phyloP scores from a whole-genome alignment of 768 basidiomycete genomes.

The Suillus sp. region DNA sequence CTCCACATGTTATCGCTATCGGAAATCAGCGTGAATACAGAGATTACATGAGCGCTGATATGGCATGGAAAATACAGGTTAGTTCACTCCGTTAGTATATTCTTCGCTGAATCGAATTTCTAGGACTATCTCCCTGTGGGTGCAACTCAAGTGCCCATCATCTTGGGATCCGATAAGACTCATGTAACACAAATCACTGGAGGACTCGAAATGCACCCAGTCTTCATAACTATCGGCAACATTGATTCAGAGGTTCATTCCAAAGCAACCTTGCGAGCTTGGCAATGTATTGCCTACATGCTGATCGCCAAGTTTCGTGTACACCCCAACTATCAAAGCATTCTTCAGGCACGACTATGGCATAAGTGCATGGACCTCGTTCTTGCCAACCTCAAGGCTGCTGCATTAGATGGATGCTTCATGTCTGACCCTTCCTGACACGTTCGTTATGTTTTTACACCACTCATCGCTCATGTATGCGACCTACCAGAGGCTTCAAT shows the following conservation, averaged over 20 bases:
- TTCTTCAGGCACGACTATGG: constrained; percentile 29
- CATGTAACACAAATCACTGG: constrained; percentile 33
- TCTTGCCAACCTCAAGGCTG: constrained; percentile 29
- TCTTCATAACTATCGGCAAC: constrained; percentile 19
- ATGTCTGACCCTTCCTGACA: constrained; percentile 27
- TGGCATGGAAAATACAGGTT: constrained; percentile 29
- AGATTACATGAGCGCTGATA: constrained; percentile 27
- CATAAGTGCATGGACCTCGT: constrained; percentile 37
- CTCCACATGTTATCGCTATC: constrained; percentile 18
- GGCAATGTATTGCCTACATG: constrained; percentile 26
- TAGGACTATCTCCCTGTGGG: constrained; percentile 25
- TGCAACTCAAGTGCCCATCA: constrained; percentile 30
- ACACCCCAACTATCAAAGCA: constrained; percentile 21
- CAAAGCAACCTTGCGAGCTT: background rate
- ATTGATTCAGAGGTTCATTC: constrained; percentile 28
- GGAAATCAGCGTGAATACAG: constrained; percentile 17
- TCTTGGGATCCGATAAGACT: constrained; percentile 37
- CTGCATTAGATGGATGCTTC: constrained; percentile 27
- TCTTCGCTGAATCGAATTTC: constrained; percentile 30
- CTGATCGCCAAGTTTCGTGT: constrained; percentile 31
- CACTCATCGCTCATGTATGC: background rate
- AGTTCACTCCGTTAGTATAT: constrained; percentile 20
- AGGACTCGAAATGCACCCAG: constrained; percentile 32
- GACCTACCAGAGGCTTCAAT: constrained; percentile 8
- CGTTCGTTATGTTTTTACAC: background rate